A percentile compares a stretch with the other conserved stretches of the same genome.
Evolutionary conservation across 2,329 filamentous ascomycete species (phyloP).

Genomic region (Chaetomium strumarium): DNA sequence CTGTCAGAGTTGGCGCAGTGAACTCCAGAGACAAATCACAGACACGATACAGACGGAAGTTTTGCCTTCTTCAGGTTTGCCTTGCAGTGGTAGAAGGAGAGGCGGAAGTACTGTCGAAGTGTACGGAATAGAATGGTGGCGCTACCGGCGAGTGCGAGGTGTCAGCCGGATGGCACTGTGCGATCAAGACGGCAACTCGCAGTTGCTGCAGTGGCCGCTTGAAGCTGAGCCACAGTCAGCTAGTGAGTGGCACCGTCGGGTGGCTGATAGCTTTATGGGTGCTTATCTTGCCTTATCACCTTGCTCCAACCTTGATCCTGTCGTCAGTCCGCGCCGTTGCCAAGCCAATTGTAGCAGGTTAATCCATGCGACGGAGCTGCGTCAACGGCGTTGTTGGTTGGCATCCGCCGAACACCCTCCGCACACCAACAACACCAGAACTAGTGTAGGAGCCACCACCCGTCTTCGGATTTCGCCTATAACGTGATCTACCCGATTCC

Average conservation of each 20-base stretch:
- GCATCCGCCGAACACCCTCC: not conserved
- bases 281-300: slow-evolving; percentile 12
- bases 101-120: too few relatives aligned
- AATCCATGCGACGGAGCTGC: slow-evolving; percentile 15
- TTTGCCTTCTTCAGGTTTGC: not conserved
- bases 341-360: slow-evolving; percentile 12
- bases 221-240: not conserved
- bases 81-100: too few relatives aligned
- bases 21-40: not conserved
- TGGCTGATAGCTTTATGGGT: not conserved
- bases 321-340: slow-evolving; percentile 13
- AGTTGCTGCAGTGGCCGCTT: too few relatives aligned
- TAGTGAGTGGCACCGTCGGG: not conserved
- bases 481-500: not conserved
- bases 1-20: slow-evolving; percentile 5
- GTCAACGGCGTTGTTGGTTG: slow-evolving; percentile 17
- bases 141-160: not conserved
- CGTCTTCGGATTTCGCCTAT: not conserved
- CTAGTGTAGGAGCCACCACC: not conserved
- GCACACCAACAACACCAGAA: not conserved
- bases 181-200: too few relatives aligned
- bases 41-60: slow-evolving; percentile 8
- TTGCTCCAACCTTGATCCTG: not conserved
- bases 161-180: not conserved
- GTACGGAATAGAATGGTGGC: too few relatives aligned